These are phyloP conservation scores for Mucor irregularis DNA, from an alignment of 371 early-diverging fungal species.

Conservation along the genomic window DNA sequence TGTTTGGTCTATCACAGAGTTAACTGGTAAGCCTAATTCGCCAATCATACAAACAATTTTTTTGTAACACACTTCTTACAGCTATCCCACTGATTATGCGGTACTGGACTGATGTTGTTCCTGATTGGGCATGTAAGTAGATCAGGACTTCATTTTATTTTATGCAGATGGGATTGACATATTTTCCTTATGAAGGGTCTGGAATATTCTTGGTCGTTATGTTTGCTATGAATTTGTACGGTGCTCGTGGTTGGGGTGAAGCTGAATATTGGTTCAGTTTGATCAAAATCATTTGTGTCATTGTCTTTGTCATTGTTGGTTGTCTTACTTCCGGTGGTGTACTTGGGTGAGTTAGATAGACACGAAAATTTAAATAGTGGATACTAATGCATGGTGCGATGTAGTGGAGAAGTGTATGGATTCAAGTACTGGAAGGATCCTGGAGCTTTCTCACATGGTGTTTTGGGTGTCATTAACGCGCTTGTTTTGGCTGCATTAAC, in stretches of 20 bases:
- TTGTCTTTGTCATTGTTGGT: slow-evolving; percentile 72
- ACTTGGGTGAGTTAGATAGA: slow-evolving; percentile 23
- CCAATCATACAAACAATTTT: neutral
- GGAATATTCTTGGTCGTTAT: slow-evolving; percentile 18
- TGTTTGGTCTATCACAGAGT: neutral
- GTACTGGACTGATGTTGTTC: slow-evolving; percentile 21
- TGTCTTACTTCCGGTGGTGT: slow-evolving; percentile 35
- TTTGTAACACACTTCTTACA: neutral
- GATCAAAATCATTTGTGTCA: slow-evolving; percentile 59
- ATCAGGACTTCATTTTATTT: too few species aligned
- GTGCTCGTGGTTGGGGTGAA: slow-evolving; percentile 19
- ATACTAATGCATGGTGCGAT: too few species aligned
- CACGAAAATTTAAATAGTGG: too few species aligned
- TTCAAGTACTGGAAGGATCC: slow-evolving; percentile 15
- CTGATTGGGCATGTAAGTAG: slow-evolving; percentile 26
- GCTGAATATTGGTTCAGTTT: slow-evolving; percentile 24
- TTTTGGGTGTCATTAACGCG: slow-evolving; percentile 66
- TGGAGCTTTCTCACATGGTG: slow-evolving; percentile 80
- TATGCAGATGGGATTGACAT: too few species aligned
- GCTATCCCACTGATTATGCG: slow-evolving; percentile 17
- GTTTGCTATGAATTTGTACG: slow-evolving; percentile 16
- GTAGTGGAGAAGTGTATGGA: slow-evolving; percentile 27
- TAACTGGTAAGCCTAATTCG: slow-evolving; percentile 8
- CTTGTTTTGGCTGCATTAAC: slow-evolving; percentile 67
- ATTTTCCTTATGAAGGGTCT: slow-evolving; percentile 10